Conservation (phyloP, 164 flowering plant genomes). For the Brasenia schreberi region DNA sequence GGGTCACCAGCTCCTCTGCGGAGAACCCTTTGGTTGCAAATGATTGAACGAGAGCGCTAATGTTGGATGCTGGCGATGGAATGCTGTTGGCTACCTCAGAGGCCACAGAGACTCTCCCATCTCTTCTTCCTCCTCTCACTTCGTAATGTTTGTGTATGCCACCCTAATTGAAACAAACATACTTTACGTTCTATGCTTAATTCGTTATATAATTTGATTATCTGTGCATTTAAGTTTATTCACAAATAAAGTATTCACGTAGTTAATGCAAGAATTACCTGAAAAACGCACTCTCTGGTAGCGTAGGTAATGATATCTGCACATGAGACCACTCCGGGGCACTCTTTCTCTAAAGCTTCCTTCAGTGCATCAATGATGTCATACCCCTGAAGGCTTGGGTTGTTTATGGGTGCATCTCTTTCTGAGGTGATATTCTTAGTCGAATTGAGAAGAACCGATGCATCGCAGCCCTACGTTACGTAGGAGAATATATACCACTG, state of each 20-base stretch:
- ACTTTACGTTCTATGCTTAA: too few species aligned
- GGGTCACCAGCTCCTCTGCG: constrained; percentile 15
- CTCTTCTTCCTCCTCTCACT: constrained; percentile 26
- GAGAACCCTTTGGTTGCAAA: constrained; percentile 13
- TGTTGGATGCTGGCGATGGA: constrained; percentile 10
- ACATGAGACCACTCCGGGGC: constrained; percentile 27
- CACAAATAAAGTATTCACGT: too few species aligned
- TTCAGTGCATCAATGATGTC: constrained; percentile 22
- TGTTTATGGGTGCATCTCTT: constrained; percentile 17
- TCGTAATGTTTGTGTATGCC: constrained; percentile 8
- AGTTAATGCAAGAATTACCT: too few species aligned
- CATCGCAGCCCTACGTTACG: constrained; percentile 26
- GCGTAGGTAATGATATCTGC: constrained; percentile 24
- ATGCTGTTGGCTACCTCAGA: constrained; percentile 10
- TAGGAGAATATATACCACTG: too few species aligned
- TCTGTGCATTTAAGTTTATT: too few species aligned
- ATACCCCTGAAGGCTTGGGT: constrained; percentile 15
- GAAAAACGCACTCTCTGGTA: constrained; percentile 20
- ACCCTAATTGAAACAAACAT: constrained; percentile 1
- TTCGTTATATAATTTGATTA: too few species aligned
- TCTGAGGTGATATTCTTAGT: constrained; percentile 14
- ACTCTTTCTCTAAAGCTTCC: constrained; percentile 13
- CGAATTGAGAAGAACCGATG: constrained; percentile 17
- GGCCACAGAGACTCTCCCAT: constrained; percentile 16
- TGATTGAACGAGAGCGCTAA: constrained; percentile 4